Evolutionary conservation across 805 yeast species (phyloP).

Genomic region (Wickerhamomyces bisporus): DNA sequence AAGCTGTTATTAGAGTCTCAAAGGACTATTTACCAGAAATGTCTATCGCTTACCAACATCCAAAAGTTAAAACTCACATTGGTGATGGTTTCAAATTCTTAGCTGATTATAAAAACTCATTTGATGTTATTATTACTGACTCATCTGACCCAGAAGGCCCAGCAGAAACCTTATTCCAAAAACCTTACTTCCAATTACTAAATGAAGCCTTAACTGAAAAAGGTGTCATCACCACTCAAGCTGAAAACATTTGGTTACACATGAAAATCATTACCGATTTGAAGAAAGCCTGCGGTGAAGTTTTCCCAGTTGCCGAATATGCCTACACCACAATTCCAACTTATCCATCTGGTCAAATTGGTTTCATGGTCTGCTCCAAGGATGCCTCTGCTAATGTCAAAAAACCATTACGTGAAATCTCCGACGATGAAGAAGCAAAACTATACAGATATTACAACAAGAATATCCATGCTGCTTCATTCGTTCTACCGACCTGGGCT

Average conservation of each 20-base stretch:
- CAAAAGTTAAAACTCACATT: slow-evolving; percentile 84
- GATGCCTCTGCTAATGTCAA: slow-evolving; percentile 58
- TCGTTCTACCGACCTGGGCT: slow-evolving; percentile 91
- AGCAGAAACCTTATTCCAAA: slow-evolving; percentile 89
- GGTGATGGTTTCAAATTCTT: slow-evolving; percentile 98
- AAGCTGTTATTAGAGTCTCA: slow-evolving; percentile 81
- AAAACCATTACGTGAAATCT: slow-evolving; percentile 62
- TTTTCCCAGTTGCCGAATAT: slow-evolving; percentile 89
- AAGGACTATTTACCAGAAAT: slow-evolving; percentile 84
- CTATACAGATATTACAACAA: slow-evolving; percentile 79
- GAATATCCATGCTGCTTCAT: slow-evolving; percentile 81
- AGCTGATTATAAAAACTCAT: slow-evolving; percentile 75
- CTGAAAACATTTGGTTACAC: slow-evolving; percentile 93
- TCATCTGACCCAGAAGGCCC: slow-evolving; percentile 99
- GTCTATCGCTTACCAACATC: slow-evolving; percentile 80
- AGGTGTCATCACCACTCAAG: slow-evolving; percentile 92
- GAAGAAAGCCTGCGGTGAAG: slow-evolving; percentile 73
- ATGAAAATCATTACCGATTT: slow-evolving; percentile 76
- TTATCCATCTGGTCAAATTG: slow-evolving; percentile 95
- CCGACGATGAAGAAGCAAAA: slow-evolving; percentile 55
- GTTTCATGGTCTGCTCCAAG: slow-evolving; percentile 95
- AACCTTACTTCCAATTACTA: slow-evolving; percentile 82
- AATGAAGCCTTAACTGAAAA: slow-evolving; percentile 84
- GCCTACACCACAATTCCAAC: slow-evolving; percentile 94
- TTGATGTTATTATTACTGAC: slow-evolving; percentile 94